Evolutionary conservation across 371 early-diverging fungal species (phyloP).

Genomic region (Mortierella sp.): DNA sequence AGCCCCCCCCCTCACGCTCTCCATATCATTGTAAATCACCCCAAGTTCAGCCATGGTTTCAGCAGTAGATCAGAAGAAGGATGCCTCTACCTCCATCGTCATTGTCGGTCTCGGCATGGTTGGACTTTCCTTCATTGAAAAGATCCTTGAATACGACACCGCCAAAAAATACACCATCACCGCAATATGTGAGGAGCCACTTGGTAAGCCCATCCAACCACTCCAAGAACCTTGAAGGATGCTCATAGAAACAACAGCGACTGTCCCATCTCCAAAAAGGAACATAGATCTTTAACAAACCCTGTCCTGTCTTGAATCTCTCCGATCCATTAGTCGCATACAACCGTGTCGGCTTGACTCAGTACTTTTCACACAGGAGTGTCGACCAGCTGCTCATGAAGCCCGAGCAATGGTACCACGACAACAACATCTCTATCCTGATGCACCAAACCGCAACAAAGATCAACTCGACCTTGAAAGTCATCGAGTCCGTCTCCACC

Average conservation of each 20-base stretch:
- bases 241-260: too few species aligned
- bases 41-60: constrained; percentile 11
- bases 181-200: constrained; percentile 68
- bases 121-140: constrained; percentile 72
- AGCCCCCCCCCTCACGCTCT: background rate
- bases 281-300: too few species aligned
- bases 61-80: constrained; percentile 4
- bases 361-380: constrained; percentile 68
- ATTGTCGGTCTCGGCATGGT: constrained; percentile 77
- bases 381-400: constrained; percentile 60
- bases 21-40: constrained; percentile 1
- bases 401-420: constrained; percentile 63
- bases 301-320: background rate
- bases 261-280: too few species aligned
- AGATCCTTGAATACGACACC: constrained; percentile 62
- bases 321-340: constrained; percentile 59
- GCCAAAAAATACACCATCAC: constrained; percentile 56
- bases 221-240: constrained; percentile 3
- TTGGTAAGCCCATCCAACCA: constrained; percentile 33
- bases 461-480: constrained; percentile 53
- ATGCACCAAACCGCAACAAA: constrained; percentile 58
- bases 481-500: constrained; percentile 33
- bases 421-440: constrained; percentile 56
- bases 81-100: constrained; percentile 51
- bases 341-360: constrained; percentile 72